Conservation (phyloP, 495 filamentous ascomycete species). For the Penicillium diatomitis region DNA sequence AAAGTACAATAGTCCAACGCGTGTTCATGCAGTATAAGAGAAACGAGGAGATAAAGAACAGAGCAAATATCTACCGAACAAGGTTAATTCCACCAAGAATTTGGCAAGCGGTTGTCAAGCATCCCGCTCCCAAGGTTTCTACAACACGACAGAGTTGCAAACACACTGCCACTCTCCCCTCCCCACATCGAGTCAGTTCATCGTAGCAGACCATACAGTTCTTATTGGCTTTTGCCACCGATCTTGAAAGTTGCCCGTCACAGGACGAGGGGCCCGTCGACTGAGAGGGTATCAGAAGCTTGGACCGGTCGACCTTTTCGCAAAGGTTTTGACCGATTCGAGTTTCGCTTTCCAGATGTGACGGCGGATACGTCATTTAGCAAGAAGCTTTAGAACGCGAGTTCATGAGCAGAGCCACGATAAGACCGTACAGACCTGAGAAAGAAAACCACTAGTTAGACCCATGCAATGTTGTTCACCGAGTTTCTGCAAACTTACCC, state of each 20-base stretch:
- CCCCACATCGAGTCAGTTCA: constrained; percentile 14
- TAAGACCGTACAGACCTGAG: constrained; percentile 90
- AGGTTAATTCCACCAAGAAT: constrained; percentile 7
- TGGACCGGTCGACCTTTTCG: not conserved
- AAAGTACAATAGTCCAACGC: constrained; percentile 26
- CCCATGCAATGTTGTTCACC: not conserved
- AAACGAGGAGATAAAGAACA: not conserved
- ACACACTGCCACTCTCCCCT: constrained; percentile 9
- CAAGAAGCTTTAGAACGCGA: constrained; percentile 43
- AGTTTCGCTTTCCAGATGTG: constrained; percentile 6
- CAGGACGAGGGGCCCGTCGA: constrained; percentile 2
- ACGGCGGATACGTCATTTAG: constrained; percentile 17
- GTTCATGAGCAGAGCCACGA: constrained; percentile 99
- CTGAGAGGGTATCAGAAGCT: constrained; percentile 4
- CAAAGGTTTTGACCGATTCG: not conserved
- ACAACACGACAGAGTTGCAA: not conserved
- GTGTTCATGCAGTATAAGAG: constrained; percentile 25
- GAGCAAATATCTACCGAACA: constrained; percentile 22
- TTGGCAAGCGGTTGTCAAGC: too few species aligned
- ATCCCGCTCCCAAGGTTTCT: too few species aligned
- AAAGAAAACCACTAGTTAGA: not conserved
- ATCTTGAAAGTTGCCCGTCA: constrained; percentile 4
- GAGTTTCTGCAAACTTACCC: constrained; percentile 45
- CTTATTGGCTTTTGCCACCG: constrained; percentile 5
- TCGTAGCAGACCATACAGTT: constrained; percentile 14